Evolutionary conservation across 495 filamentous ascomycete genomes (phyloP), one percentile per base, ranked within the genome.

Genomic region (Usnea hakonensis): DNA sequence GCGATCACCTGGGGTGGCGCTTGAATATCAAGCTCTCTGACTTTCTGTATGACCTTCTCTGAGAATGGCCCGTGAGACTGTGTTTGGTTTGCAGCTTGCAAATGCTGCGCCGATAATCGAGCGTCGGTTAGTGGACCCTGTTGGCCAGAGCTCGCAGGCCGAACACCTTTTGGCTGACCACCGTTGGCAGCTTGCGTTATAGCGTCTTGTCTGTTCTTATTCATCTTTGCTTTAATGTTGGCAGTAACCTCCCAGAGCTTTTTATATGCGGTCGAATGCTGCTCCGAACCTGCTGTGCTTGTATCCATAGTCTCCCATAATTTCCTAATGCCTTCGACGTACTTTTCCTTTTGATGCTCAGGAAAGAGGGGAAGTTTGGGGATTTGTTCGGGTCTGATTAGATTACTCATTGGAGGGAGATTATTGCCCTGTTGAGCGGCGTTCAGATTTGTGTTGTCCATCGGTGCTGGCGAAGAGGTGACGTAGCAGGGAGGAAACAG

Each of bases 321-420:
- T 17, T 66, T 70, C 21, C 79, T 78, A 16, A 93, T 78, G 4
- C 87, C 79, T 52, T 78, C 72, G 57, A 87, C 80, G 62, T 90
- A 90, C 68, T 88, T 86, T 11, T 67, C 60, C 66, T 85, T 89
- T 58, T 88, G 85, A 16, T 86, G 79, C 5, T 85, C 79, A 16
- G 71, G 75, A 57, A 84, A 75, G 67, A 77, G 73, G 14, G 74
- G 74, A 10, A 83, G 72, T 60, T 79, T 81, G 58, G 76, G 74
- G 13, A 83, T 78, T 55, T 81, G 76, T 26, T 83, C 80, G 35
- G 79, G 79, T 36, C 75, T 78, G 50, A 81, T 79, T 52, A 83
- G 68, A 55, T 7, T 55, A 16, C 54, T 40, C 33, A 64, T 53
- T 30, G 59, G 41, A n/a, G 62, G 64, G 35, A 54, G 30, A 4